phyloP scores from a whole-genome alignment of 345 rosid species.

The Hirschfeldia incana region DNA sequence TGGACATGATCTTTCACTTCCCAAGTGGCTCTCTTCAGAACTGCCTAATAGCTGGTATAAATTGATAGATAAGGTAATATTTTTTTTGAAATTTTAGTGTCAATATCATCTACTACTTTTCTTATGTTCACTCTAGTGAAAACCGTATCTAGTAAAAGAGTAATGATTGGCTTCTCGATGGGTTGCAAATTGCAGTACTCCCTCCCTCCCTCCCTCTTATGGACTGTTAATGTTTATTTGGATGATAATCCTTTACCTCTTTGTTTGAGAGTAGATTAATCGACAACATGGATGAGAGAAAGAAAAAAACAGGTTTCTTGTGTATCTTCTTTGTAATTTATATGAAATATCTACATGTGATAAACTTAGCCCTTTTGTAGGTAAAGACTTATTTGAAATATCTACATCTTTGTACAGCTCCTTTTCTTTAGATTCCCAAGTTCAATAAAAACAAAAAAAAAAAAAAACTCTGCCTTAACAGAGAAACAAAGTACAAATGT shows the following conservation, averaged over 20 bases:
- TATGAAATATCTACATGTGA: not conserved
- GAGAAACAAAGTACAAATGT: not conserved
- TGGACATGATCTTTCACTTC: slow-evolving; percentile 13
- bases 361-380: not conserved
- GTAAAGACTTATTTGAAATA: not conserved
- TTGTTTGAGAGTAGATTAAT: not conserved
- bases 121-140: slow-evolving; percentile 2
- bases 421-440: not conserved
- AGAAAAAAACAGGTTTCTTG: not conserved
- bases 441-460: not conserved
- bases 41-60: not conserved
- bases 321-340: not conserved
- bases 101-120: not conserved
- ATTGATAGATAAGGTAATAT: not conserved
- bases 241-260: not conserved
- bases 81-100: not conserved
- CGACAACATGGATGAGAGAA: not conserved
- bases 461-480: not conserved
- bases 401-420: not conserved
- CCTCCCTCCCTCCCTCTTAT: too few relatives aligned
- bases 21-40: not conserved
- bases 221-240: not conserved
- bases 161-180: not conserved
- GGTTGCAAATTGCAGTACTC: slow-evolving; percentile 12
- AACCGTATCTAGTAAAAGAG: not conserved